Evolutionary conservation across 2,329 filamentous ascomycete species (phyloP), one percentile per base, ranked within the genome.

Genomic region (Claviceps lovelessii): DNA sequence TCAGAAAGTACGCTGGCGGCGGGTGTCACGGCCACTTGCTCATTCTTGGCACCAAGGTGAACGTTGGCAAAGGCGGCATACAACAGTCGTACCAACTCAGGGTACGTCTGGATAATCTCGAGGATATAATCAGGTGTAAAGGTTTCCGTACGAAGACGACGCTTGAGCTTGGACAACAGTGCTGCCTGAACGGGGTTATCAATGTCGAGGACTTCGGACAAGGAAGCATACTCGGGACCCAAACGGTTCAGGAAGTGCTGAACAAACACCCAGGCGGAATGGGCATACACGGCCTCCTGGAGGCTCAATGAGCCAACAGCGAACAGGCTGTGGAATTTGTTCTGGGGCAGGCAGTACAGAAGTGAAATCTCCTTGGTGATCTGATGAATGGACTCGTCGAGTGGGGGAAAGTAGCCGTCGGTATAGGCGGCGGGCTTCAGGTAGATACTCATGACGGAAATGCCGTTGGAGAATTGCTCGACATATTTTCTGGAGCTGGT

Each of bases 351-450:
- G 70, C 93, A 98, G 81, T 97, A 98, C 19, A 98, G 78, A 56
- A 98, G 80, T 1, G 93, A 97, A 52, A 95, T 85, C 71, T 98
- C 93, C 78, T 97, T 97, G 75, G 93, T 95, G 74, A 98, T 96
- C 72, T 98, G 93, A 72, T 96, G 88, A 61, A 98, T 95, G 3
- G 91, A 93, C 62, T 91, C 86, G 64, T 96, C 89, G 61, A 97
- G 89, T 0, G 90, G 85, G 44, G 91, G 90, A 67, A 74, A 73
- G 55, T 78, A 76, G 46, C 78, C 71, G 42, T 80, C 73, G 29
- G 77, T 69, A 60, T 78, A 79, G 50, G 76, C 67, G 19, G 86
- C 78, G 28, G 88, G 90, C 61, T 86, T 85, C 57, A 98, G 79
- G 71, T 98, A 98, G 59, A 96, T 81, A 62, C 90, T 96, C 79